Evolutionary conservation across 1,139 yeast genomes (phyloP).

Genomic region (Yamadazyma spencermartinsiae): DNA sequence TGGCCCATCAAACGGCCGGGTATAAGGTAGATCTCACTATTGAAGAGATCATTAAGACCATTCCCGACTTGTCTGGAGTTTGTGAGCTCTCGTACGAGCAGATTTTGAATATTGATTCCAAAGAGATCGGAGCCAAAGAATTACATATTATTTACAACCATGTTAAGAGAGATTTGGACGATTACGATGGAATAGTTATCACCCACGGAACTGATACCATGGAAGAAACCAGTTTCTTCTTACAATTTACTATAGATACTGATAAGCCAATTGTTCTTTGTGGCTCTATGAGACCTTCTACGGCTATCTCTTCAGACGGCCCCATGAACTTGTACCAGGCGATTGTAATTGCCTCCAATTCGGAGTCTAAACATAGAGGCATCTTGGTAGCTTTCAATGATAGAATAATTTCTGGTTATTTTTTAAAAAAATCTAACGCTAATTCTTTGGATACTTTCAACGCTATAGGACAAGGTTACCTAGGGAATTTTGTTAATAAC

Average conservation of each 20-base stretch:
- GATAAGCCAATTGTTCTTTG: conserved; percentile 65
- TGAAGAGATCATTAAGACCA: conserved; percentile 55
- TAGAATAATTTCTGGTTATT: conserved; percentile 67
- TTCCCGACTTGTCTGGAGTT: conserved; percentile 60
- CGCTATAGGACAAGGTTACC: conserved; percentile 65
- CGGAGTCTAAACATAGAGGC: conserved; percentile 55
- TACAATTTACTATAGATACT: conserved; percentile 58
- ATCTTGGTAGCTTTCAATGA: conserved; percentile 66
- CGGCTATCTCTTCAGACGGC: conserved; percentile 69
- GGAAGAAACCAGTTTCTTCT: conserved; percentile 70
- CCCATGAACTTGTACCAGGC: conserved; percentile 75
- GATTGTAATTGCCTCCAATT: conserved; percentile 58
- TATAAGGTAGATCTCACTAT: conserved; percentile 67
- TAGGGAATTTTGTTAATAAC: conserved; percentile 69
- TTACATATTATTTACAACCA: conserved; percentile 36
- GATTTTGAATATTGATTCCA: conserved; percentile 63
- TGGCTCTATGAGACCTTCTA: conserved; percentile 74
- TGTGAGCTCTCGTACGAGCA: conserved; percentile 67
- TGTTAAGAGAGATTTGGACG: conserved; percentile 43
- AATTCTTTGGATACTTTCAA: conserved; percentile 70
- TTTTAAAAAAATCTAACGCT: conserved; percentile 69
- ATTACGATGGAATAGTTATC: conserved; percentile 58
- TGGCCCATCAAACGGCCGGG: conserved; percentile 63
- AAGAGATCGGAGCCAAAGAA: conserved; percentile 53
- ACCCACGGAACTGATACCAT: conserved; percentile 76